Base-by-base conservation (phyloP, 1,284 basidiomycete genomes). In the Ceratobasidium sp. region DNA sequence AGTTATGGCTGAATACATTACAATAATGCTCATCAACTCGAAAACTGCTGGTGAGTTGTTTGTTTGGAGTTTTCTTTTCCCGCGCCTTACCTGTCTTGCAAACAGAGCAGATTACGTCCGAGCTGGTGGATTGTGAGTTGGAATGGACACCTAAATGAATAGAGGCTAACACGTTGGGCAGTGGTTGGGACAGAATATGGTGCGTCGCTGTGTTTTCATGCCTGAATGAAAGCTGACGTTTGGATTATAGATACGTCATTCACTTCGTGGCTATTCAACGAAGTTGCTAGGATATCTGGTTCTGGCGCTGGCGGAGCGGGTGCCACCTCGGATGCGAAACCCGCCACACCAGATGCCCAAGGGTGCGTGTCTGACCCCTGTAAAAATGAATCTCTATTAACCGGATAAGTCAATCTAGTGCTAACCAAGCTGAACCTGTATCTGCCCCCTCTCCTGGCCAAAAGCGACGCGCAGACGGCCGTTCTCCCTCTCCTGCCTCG, bases 1-100 rank as follows among this genome's bases (percentile, higher is more conserved):
- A n/a, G 90, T 92, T 73, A 93, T 93, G 92, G 90, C 91, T 5
- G 92, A 94, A 77, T 94, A 93, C 76, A 92, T 93, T 71, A 91
- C 91, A 25, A 94, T 94, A 72, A 93, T 94, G 92, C 85, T 94
- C 56, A 93, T 93, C 72, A 94, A 94, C 77, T 91, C 92, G 79
- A 94, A 94, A 82, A 89, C 89, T 69, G 79, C 87, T 73, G 86
- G 91, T 91, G 73, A 42, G 88, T 80, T 74, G 31, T 34, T 56
- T 15, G 22, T 49, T 50, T 70, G 55, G 58, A 34, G 56, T 43
- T 15, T 22, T 12, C 38, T 42, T n/a, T 25, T 20, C 34, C 15
- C 38, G 38, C 32, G 22, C 22, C 43, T 35, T 10, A 31, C 3
- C 27, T 12, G 49, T 47, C 7, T 20, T 32, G 42, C 62, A 31